A percentile compares a stretch with the other conserved stretches of the same genome.
These are phyloP conservation scores for Claviceps paspali DNA, from an alignment of 2,329 filamentous ascomycete species.

Conservation along the genomic window DNA sequence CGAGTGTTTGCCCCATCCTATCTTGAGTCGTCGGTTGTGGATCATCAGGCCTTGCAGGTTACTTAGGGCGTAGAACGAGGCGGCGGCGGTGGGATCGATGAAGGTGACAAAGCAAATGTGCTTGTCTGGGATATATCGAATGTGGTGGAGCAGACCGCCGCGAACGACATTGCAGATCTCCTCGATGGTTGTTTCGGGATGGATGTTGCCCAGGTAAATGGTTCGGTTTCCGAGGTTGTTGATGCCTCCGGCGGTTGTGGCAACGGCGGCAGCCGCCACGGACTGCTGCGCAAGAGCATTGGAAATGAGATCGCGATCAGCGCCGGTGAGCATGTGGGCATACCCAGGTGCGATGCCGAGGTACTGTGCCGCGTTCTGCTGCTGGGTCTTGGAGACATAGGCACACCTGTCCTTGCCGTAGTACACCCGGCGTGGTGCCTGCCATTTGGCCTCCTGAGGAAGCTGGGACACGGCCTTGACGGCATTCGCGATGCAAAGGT, in stretches of 20 bases:
- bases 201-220: constrained; percentile 96
- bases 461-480: constrained; percentile 97
- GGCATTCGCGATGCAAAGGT: constrained; percentile 90
- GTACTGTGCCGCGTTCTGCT: constrained; percentile 97
- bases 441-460: constrained; percentile 93
- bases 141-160: constrained; percentile 88
- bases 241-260: constrained; percentile 88
- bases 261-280: constrained; percentile 88
- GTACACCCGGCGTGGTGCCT: constrained; percentile 86
- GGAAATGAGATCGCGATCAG: constrained; percentile 91
- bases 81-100: constrained; percentile 93
- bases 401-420: constrained; percentile 98
- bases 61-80: constrained; percentile 94
- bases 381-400: constrained; percentile 98
- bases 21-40: constrained; percentile 93
- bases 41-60: constrained; percentile 98
- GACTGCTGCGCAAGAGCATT: constrained; percentile 95
- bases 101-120: constrained; percentile 99
- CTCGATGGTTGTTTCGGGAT: constrained; percentile 96
- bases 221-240: constrained; percentile 96
- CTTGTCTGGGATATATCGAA: constrained; percentile 98
- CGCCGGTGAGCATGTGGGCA: constrained; percentile 88
- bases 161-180: constrained; percentile 99
- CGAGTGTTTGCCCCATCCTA: constrained; percentile 98
- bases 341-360: constrained; percentile 93